Evolutionary conservation across 164 flowering plant genomes (phyloP), one percentile per base, ranked within the genome.

Genomic region (Saururus chinensis): DNA sequence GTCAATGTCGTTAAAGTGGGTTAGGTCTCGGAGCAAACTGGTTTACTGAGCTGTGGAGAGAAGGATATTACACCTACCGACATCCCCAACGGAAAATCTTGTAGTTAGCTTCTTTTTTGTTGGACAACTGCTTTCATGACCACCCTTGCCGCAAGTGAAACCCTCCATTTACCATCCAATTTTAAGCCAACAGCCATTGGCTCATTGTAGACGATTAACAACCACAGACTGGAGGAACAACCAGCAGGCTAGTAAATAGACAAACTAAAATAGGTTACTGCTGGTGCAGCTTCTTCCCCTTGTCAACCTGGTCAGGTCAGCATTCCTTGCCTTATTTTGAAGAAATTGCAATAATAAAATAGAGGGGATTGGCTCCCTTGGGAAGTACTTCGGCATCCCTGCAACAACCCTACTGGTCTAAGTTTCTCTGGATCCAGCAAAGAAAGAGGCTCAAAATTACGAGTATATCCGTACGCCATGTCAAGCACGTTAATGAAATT

Each of bases 21-120:
- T 26, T 55, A 26, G 30, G 30, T 12, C 19, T 9, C 30, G 4
- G 20, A 55, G 56, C 25, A 9, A 55, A 26, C 57, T 22, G 57
- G 17, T 55, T 55, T 4, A 7, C 14, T 13, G 19, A 26, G 35
- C 35, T 6, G 30, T 55, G 0, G 30, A 55, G 57, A 55, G 12
- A n/a, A 53, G 30, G 64, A 51, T 40, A 41, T 20, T 13, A 16
- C 65, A 62, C 58, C 65, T 14, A 62, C 57, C 57, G 53, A 62
- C 65, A 40, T 53, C n/a, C 22, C 51, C 23, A 62, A 62, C 59
- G 57, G 65, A 40, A 53, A 30, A 22, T 1, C 65, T 53, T 53
- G 51, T n/a, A 20, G 49, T 11, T 42, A 9, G 12, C 12, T 10
- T 1, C 49, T 42, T 40, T 13, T 37, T 21, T 7, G 58, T 53